Base-by-base conservation (phyloP, 352 stramenopile species). In the Pythium dissotocum region DNA sequence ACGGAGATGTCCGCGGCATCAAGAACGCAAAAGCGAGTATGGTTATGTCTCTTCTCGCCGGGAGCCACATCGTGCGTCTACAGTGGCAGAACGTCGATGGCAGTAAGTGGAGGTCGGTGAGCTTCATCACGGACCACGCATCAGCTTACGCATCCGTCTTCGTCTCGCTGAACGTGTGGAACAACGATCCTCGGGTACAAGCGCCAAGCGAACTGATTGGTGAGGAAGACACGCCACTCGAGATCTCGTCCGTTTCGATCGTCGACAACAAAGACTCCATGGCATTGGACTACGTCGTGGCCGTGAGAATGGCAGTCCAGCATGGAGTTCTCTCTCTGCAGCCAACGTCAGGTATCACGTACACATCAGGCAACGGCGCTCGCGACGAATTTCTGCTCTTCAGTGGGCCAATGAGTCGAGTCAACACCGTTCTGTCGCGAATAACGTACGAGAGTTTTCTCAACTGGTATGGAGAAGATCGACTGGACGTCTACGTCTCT, bases 61-160 rank as follows among this genome's bases (percentile, higher is more conserved):
- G 86, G 6, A 86, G 67, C 6, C 86, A 94, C 65, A 86, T 77
- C 35, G 77, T 76, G 14, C 79, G 83, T 51, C 57, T 94, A 2
- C 86, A 92, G 54, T 94, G 86, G 86, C 77, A 94, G 71, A 92
- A 90, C 32, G 75, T 91, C 0, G 83, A 91, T 55, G 81, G 81
- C 18, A 89, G 60, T 60, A 75, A 78, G 33, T 93, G 85, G 85
- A 77, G 66, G 28, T 75, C 78, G 8, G 85, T 93, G 28, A 90
- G 76, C 33, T 91, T 91, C 65, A 78, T 93, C 52, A 90, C 83
- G 0, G 83, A 93, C 36, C 63, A 87, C 59, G 68, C 72, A 10
- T 90, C 80, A 9, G 85, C 86, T 0, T 89, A 91, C 51, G 78
- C 79, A 24, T 88, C 84, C 6, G 73, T 94, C 14, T 92, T 93